Evolutionary conservation across 345 rosid species (phyloP).

Genomic region (Citrus inodora): DNA sequence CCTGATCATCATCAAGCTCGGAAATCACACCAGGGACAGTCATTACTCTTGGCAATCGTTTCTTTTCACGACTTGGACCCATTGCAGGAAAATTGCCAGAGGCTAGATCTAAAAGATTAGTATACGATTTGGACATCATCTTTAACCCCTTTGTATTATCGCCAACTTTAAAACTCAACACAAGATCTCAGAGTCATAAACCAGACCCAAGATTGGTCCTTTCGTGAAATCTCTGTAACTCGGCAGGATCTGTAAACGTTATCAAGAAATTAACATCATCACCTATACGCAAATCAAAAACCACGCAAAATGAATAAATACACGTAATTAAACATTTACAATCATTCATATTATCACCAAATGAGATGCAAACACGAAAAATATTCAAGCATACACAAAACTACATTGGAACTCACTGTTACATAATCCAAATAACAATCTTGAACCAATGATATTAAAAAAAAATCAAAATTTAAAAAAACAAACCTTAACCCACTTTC

Average conservation of each 20-base stretch:
- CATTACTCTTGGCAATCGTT: slow-evolving; percentile 64
- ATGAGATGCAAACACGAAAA: slow-evolving; percentile 20
- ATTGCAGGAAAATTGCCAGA: slow-evolving; percentile 66
- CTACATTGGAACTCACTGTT: not conserved
- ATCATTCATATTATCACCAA: slow-evolving; percentile 4
- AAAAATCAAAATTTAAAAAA: not conserved
- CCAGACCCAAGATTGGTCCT: slow-evolving; percentile 14
- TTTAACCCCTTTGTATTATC: slow-evolving; percentile 18
- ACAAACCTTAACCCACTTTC: slow-evolving; percentile 26
- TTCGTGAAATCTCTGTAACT: slow-evolving; percentile 12
- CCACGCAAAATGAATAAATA: slow-evolving; percentile 4
- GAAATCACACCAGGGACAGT: slow-evolving; percentile 74
- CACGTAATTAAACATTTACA: slow-evolving; percentile 7
- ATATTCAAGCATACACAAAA: not conserved
- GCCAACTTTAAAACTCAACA: slow-evolving; percentile 18
- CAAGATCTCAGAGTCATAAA: slow-evolving; percentile 30
- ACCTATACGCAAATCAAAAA: slow-evolving; percentile 8
- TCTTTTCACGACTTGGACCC: slow-evolving; percentile 55
- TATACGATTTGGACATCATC: slow-evolving; percentile 73
- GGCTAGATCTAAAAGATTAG: slow-evolving; percentile 82
- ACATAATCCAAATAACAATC: slow-evolving; percentile 1
- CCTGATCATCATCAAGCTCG: slow-evolving; percentile 78
- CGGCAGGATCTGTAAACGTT: slow-evolving; percentile 42
- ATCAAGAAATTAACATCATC: slow-evolving; percentile 21
- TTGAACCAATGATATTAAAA: not conserved